Evolutionary conservation across 768 basidiomycete genomes (phyloP).

Genomic region (Boletellus emodensis): DNA sequence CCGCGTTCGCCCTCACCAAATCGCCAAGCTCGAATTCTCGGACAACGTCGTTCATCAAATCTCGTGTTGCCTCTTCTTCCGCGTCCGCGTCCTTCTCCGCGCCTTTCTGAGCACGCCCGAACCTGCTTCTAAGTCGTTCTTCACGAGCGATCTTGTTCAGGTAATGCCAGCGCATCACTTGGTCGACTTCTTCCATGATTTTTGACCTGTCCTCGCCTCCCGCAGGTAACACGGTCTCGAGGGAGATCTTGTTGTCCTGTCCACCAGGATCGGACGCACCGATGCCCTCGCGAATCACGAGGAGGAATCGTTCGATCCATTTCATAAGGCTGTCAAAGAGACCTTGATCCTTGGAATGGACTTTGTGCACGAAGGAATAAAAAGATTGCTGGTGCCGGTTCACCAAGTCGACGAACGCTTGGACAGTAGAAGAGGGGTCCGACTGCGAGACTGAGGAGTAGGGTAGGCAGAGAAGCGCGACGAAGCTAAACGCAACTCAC

Average conservation of each 20-base stretch:
- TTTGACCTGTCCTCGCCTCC: constrained; percentile 68
- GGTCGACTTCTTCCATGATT: constrained; percentile 84
- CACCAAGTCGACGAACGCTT: constrained; percentile 90
- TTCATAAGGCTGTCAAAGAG: constrained; percentile 92
- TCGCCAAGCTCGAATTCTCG: constrained; percentile 80
- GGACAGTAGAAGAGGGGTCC: constrained; percentile 82
- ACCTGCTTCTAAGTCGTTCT: constrained; percentile 82
- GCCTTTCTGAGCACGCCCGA: constrained; percentile 54
- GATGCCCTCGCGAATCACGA: constrained; percentile 84
- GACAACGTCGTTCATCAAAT: constrained; percentile 76
- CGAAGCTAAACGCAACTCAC: constrained; percentile 44
- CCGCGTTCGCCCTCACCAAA: constrained; percentile 70
- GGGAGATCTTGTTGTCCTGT: constrained; percentile 45
- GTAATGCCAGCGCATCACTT: constrained; percentile 89
- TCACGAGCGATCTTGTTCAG: constrained; percentile 91
- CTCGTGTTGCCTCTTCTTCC: constrained; percentile 77
- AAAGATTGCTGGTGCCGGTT: constrained; percentile 93
- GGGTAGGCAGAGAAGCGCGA: constrained; percentile 1
- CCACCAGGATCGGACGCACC: constrained; percentile 36
- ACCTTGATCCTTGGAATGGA: constrained; percentile 93
- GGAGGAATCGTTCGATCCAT: constrained; percentile 96
- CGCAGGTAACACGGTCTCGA: constrained; percentile 89
- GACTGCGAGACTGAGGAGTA: constrained; percentile 63
- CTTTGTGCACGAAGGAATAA: constrained; percentile 97
- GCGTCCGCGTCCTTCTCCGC: constrained; percentile 51